phyloP scores from a whole-genome alignment of 371 early-diverging fungal genomes.

The Zychaea mexicana region DNA sequence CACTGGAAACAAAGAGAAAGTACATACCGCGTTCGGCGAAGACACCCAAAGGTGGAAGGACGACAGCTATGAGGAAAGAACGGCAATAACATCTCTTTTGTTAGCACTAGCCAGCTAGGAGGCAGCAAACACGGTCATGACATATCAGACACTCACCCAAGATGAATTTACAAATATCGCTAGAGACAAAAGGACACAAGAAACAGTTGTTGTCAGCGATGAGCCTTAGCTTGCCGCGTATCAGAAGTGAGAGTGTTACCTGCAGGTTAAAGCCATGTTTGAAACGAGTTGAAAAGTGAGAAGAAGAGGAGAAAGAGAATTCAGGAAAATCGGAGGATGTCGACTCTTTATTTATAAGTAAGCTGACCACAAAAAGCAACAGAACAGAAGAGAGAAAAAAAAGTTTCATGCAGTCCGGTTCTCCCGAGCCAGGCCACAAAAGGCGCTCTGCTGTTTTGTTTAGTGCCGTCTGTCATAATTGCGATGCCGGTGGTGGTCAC shows the following conservation, averaged over 20 bases:
- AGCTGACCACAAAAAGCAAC: not conserved
- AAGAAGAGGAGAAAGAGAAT: not conserved
- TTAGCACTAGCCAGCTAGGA: too few species aligned
- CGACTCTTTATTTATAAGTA: not conserved
- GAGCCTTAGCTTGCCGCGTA: too few species aligned
- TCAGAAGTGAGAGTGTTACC: too few species aligned
- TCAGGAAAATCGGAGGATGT: not conserved
- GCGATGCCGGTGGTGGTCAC: not conserved
- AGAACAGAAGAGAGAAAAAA: not conserved
- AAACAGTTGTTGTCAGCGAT: too few species aligned
- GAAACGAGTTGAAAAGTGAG: not conserved
- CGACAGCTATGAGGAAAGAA: conserved; percentile 34
- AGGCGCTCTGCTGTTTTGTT: not conserved
- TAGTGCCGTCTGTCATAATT: not conserved
- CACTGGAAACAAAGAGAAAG: not conserved
- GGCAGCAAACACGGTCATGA: not conserved
- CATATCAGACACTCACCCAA: conserved; percentile 4
- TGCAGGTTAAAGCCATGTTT: conserved; percentile 16
- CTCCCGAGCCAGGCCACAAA: not conserved
- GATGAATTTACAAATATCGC: conserved; percentile 16
- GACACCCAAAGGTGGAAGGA: conserved; percentile 73
- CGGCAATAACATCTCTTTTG: not conserved
- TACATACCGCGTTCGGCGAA: conserved; percentile 36
- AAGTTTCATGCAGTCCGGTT: conserved; percentile 6
- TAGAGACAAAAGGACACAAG: not conserved